Evolutionary conservation across 192 early-diverging fungal species (phyloP), one percentile per base, ranked within the genome.

Genomic region (Coemansia sp.): DNA sequence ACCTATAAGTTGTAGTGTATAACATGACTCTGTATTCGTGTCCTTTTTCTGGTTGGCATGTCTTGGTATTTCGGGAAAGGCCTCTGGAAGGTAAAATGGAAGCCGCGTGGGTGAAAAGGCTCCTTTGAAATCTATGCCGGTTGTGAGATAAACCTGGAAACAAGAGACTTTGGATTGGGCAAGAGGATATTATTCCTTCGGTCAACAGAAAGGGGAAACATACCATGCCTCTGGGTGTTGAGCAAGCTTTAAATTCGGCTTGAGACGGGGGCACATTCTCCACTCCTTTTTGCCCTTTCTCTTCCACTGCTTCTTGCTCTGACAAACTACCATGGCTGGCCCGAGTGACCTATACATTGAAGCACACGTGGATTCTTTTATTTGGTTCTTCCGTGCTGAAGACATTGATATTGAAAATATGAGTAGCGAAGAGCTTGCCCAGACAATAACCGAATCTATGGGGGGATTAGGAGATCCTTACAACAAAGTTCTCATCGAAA

Each of bases 1-100:
- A 75, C 87, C 8, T 92, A 88, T 61, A 77, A 84, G 46, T 70
- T 87, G 35, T 76, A 69, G 35, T 55, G 20, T 38, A 21, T 35
- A 20, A 3, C 24, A 2, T 28, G 21, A 51, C 31, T 53, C 23
- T 53, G 21, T 28, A 18, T 21, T 6, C 18, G 6, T 21, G 31
- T 4, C 31, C 31, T 31, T 31, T 31, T 31, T 31, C 31, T 31
- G 4, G 31, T 31, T 31, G 1, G 2, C 31, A 39, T 39, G 38
- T 13, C 38, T 1, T 39, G 8, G 38, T n/a, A n/a, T 39, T 39
- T 39, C 3, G 31, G 31, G 31, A 4, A 31, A 31, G 4, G 31
- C 31, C 31, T 31, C 31, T 31, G 31, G 31, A 31, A 31, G 4
- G 31, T 4, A 4, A 3, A 31, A 31, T 3, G 4, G 31, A 31